These are phyloP conservation scores for Yamadazyma songkhlaensis DNA, from an alignment of 1,139 yeast genomes.

Conservation along the genomic window DNA sequence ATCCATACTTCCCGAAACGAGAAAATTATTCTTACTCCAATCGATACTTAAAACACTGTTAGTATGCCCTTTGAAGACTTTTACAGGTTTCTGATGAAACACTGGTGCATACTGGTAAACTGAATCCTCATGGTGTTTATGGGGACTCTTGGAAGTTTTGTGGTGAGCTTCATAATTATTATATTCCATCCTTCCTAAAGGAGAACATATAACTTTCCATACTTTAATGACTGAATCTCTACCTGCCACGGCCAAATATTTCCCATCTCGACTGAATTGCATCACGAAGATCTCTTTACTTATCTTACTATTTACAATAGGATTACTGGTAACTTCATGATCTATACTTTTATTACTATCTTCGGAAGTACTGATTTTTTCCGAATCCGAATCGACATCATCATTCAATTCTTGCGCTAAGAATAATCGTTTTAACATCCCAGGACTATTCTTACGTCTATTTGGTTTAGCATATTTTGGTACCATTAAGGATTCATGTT, in stretches of 20 bases:
- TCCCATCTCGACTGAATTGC: constrained; percentile 77
- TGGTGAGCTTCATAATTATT: constrained; percentile 17
- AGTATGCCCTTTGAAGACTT: constrained; percentile 64
- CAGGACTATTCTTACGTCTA: constrained; percentile 44
- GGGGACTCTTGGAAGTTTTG: not conserved
- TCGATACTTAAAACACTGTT: constrained; percentile 70
- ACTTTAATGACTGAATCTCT: constrained; percentile 64
- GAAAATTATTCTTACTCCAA: constrained; percentile 87
- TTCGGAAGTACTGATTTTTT: not conserved
- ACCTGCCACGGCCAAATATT: constrained; percentile 81
- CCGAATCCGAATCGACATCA: constrained; percentile 7
- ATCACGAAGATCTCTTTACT: constrained; percentile 64
- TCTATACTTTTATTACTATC: not conserved
- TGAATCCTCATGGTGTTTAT: constrained; percentile 14
- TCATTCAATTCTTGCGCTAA: constrained; percentile 73
- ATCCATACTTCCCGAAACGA: constrained; percentile 84
- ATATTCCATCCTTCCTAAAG: constrained; percentile 54
- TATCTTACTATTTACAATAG: constrained; percentile 10
- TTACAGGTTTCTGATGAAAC: constrained; percentile 67
- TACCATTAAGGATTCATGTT: constrained; percentile 35
- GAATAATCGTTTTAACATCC: constrained; percentile 55
- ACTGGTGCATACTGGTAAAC: constrained; percentile 64
- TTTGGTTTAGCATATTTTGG: constrained; percentile 56
- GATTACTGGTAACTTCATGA: constrained; percentile 1
- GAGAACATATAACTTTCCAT: constrained; percentile 79